A percentile compares a stretch with the other conserved stretches of the same genome.
Conservation (phyloP, 2,329 filamentous ascomycete genomes). For the Fusarium domesticum region DNA sequence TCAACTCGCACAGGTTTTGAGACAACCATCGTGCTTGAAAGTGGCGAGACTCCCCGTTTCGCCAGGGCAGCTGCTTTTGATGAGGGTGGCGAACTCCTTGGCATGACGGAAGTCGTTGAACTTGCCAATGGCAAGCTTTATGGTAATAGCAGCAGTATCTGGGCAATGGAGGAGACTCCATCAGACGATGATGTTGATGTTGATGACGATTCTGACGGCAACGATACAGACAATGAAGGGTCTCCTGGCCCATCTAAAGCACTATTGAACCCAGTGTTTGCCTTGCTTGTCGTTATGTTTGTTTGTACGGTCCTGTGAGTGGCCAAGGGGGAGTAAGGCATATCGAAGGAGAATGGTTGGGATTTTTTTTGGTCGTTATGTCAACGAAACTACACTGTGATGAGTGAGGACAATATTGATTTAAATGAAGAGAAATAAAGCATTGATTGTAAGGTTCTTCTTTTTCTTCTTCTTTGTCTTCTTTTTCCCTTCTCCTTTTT, state of each 20-base stretch:
- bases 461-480: no score
- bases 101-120: conserved; percentile 19
- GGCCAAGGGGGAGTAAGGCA: not conserved
- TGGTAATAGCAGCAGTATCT: conserved; percentile 24
- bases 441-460: not conserved
- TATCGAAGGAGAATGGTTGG: not conserved
- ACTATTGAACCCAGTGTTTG: conserved; percentile 4
- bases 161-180: conserved; percentile 7
- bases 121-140: conserved; percentile 17
- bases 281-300: conserved; percentile 12
- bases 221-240: conserved; percentile 3
- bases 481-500: no score
- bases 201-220: not conserved
- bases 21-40: conserved; percentile 14
- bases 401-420: not conserved
- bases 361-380: not conserved
- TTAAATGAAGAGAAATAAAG: not conserved
- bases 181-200: conserved; percentile 1
- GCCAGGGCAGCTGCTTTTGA: conserved; percentile 17
- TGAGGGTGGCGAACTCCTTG: conserved; percentile 17
- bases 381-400: not conserved
- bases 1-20: conserved; percentile 23
- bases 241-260: conserved; percentile 6
- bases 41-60: conserved; percentile 5
- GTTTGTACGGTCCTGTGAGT: not conserved